phyloP scores from a whole-genome alignment of 2,329 filamentous ascomycete species.

The Cercospora beticola region DNA sequence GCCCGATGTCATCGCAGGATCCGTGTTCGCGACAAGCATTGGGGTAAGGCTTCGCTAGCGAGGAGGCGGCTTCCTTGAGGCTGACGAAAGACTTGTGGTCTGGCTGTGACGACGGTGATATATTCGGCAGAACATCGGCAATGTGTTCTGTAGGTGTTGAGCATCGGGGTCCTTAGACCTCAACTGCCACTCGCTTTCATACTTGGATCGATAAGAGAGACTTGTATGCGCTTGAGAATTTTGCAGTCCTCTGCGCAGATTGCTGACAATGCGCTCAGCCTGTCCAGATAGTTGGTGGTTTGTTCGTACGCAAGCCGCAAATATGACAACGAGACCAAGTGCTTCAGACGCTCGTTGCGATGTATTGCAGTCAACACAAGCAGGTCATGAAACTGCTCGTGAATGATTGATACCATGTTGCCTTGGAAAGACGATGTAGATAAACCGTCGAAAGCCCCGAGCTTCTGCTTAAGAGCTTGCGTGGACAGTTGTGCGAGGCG shows the following conservation, averaged over 20 bases:
- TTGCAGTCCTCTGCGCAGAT: background rate
- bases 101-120: background rate
- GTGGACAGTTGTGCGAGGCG: conserved; percentile 52
- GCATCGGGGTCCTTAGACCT: background rate
- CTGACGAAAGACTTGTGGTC: background rate
- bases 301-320: background rate
- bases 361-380: conserved; percentile 78
- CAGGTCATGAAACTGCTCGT: conserved; percentile 93
- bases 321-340: conserved; percentile 48
- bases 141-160: background rate
- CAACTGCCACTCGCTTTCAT: background rate
- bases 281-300: background rate
- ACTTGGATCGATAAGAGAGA: background rate
- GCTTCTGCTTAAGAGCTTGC: conserved; percentile 74
- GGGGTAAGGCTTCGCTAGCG: background rate
- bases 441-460: conserved; percentile 73
- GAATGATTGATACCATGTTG: conserved; percentile 80
- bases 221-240: background rate
- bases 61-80: background rate
- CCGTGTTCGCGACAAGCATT: background rate
- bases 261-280: background rate
- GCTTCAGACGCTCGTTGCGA: conserved; percentile 55
- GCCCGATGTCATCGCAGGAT: background rate
- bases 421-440: conserved; percentile 67
- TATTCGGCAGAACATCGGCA: background rate